Conservation (phyloP, 169 alveolate species). For the Perkinsus olseni region DNA sequence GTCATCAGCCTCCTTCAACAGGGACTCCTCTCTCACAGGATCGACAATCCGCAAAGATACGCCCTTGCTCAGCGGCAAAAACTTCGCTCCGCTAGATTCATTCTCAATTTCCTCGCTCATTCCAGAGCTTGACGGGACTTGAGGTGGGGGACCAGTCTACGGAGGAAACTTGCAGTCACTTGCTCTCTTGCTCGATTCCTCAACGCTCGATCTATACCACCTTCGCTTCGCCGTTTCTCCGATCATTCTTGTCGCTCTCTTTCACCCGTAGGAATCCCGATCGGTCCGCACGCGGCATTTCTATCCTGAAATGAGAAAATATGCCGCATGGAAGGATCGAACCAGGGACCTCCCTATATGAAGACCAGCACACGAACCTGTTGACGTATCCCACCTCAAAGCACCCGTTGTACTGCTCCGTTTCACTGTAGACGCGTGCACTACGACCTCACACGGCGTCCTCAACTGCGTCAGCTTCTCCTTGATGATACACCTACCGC, state of each 20-base stretch:
- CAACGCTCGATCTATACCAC: neutral
- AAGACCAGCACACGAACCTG: neutral
- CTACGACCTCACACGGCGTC: constrained; percentile 16
- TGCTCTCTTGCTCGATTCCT: neutral
- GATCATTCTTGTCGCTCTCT: too few species aligned
- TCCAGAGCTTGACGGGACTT: too few species aligned
- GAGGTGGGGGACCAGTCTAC: too few species aligned
- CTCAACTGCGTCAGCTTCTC: constrained; percentile 59
- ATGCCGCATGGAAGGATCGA: neutral
- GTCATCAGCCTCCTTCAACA: neutral
- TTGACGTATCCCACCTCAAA: neutral
- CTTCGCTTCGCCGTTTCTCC: neutral
- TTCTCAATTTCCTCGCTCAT: neutral
- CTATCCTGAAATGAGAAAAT: neutral
- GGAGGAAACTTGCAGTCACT: neutral
- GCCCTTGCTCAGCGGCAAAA: neutral
- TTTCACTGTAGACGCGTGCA: neutral
- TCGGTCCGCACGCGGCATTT: neutral
- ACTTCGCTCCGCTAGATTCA: neutral
- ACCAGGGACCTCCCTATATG: neutral
- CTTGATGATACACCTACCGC: constrained; percentile 47
- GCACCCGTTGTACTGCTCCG: neutral
- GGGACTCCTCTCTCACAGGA: neutral
- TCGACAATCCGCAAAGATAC: neutral
- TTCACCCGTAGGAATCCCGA: neutral